Base-by-base conservation (phyloP, 345 rosid genomes). In the Citrus cavaleriei region DNA sequence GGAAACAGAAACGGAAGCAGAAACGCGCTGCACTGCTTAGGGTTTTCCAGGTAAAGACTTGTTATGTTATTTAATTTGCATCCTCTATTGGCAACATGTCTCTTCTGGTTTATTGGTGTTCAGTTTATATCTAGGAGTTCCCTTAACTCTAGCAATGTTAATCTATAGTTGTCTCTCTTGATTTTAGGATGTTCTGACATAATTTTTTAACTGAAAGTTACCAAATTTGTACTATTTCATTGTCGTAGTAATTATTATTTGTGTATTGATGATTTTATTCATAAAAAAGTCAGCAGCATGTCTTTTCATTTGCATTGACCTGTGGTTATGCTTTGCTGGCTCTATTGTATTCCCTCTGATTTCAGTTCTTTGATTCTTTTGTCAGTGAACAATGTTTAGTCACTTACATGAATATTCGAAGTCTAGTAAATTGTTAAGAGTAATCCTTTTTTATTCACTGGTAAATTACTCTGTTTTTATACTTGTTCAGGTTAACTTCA, bases 21-120 rank as follows among this genome's bases (percentile, higher is more conserved):
- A 93, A 86, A 74, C 87, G 87, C 63, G 64, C 86, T 60, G 79
- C 93, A 3, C 86, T 97, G 79, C 89, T 97, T 59, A 83, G 90
- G 79, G 90, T 89, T 70, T 94, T 97, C 80, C 98, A 93, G 99
- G 99, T 97, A 90, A 84, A 40, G n/a, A 54, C 70, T 25, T 42
- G 51, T 68, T 28, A 57, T 54, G 58, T 70, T 51, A 32, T 42
- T 37, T 12, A 8, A 25, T 13, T 68, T 57, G 81, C 22, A 22
- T 77, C 6, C 40, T 35, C 28, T 57, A 40, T 71, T 58, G 30
- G 57, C 54, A 25, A 37, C 55, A 30, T 63, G 13, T 62, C 25
- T 14, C 6, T 55, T 6, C 21, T 0, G 22, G 40, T 28, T 69
- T 19, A 0, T 4, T 68, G 54, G 8, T 35, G 4, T 38, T 63